phyloP scores from a whole-genome alignment of 176 grass and related monocot genomes.

The Oryza nivara region DNA sequence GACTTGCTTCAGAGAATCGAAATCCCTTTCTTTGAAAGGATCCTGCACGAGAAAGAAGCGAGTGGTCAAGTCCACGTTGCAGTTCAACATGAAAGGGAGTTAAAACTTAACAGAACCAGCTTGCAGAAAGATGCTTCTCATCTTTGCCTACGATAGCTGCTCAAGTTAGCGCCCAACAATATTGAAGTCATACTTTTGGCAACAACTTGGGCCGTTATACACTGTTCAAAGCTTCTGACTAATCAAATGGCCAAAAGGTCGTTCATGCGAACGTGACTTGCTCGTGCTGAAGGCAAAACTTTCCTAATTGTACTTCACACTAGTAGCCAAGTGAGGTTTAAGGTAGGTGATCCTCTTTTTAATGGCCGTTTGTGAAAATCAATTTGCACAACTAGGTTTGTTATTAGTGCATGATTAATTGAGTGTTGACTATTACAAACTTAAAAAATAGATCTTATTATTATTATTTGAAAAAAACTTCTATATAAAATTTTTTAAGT shows the following conservation, averaged over 20 bases:
- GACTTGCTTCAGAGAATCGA: background rate
- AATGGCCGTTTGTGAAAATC: too few relatives aligned
- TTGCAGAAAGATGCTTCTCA: background rate
- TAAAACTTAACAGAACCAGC: constrained; percentile 26
- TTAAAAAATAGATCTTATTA: too few relatives aligned
- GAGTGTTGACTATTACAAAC: too few relatives aligned
- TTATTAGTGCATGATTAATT: too few relatives aligned
- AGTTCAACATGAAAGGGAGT: constrained; percentile 33
- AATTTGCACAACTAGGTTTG: too few relatives aligned
- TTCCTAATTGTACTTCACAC: background rate
- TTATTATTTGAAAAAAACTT: too few relatives aligned
- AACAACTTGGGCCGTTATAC: constrained; percentile 25
- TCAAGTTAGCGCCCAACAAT: background rate
- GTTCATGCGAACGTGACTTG: background rate
- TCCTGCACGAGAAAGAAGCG: constrained; percentile 22
- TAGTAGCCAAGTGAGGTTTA: background rate
- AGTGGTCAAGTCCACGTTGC: constrained; percentile 24
- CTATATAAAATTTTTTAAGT: too few relatives aligned
- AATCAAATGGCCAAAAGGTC: constrained; percentile 4
- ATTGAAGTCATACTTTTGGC: constrained; percentile 30
- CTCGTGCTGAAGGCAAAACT: background rate
- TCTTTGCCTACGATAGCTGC: constrained; percentile 24
- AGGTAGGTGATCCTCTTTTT: too few relatives aligned
- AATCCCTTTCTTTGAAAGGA: constrained; percentile 8
- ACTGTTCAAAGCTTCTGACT: constrained; percentile 22